These are phyloP conservation scores for Lomentospora prolificans DNA, from an alignment of 2,329 filamentous ascomycete species.

Conservation along the genomic window DNA sequence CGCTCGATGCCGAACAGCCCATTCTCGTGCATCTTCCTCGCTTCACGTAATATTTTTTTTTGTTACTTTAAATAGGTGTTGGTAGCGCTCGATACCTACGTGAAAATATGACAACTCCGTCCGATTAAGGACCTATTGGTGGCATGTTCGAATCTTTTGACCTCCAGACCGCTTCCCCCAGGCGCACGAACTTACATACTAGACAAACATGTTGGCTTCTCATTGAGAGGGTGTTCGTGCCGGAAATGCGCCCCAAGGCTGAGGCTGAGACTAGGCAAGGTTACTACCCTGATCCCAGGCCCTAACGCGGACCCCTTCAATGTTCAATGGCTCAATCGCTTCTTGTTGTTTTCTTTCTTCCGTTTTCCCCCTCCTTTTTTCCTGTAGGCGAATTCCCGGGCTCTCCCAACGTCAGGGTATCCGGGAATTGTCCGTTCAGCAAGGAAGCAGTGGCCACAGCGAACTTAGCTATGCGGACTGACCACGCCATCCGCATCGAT, in stretches of 20 bases:
- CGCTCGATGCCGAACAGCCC: neutral
- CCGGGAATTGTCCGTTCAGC: neutral
- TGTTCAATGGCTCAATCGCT: neutral
- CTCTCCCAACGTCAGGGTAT: neutral
- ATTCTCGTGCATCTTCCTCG: neutral
- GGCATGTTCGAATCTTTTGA: neutral
- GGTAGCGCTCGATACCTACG: neutral
- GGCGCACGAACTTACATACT: too few species aligned
- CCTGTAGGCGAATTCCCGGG: too few species aligned
- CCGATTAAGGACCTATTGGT: neutral
- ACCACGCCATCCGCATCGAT: neutral
- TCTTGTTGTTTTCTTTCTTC: neutral
- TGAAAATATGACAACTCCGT: neutral
- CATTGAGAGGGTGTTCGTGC: neutral
- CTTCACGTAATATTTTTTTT: neutral
- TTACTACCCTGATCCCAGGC: neutral
- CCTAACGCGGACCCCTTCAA: neutral
- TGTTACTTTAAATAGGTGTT: constrained; percentile 1
- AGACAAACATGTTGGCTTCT: too few species aligned
- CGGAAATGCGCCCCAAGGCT: neutral
- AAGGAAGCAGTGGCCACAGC: neutral
- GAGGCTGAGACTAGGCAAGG: neutral
- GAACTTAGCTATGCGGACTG: neutral
- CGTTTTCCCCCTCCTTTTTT: too few species aligned
- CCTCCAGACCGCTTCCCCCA: neutral